Conservation (phyloP, 2,329 filamentous ascomycete genomes). For the Aureobasidium melanogenum region DNA sequence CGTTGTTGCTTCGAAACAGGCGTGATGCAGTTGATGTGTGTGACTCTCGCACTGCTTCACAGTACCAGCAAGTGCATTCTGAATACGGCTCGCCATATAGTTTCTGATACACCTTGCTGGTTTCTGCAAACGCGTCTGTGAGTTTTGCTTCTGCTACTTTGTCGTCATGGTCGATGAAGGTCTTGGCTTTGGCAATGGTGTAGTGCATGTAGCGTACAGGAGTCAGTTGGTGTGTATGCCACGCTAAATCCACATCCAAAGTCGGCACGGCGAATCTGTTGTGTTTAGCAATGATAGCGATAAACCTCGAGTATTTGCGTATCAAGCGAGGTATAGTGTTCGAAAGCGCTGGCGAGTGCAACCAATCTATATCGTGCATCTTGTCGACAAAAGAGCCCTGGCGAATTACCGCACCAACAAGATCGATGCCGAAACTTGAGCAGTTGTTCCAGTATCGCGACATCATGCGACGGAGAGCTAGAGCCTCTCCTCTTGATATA, state of each 20-base stretch:
- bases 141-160: slow-evolving; percentile 65
- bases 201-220: slow-evolving; percentile 55
- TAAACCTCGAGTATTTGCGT: slow-evolving; percentile 56
- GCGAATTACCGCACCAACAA: slow-evolving; percentile 55
- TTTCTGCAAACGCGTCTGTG: slow-evolving; percentile 61
- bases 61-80: slow-evolving; percentile 78
- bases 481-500: slow-evolving; percentile 16
- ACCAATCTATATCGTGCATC: slow-evolving; percentile 70
- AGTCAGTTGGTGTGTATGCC: slow-evolving; percentile 72
- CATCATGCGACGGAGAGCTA: slow-evolving; percentile 59
- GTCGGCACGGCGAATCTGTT: slow-evolving; percentile 55
- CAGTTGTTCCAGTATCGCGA: slow-evolving; percentile 60
- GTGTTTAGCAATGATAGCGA: slow-evolving; percentile 48
- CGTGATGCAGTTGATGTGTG: slow-evolving; percentile 42
- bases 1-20: slow-evolving; percentile 37
- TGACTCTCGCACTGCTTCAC: slow-evolving; percentile 58
- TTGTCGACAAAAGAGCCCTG: slow-evolving; percentile 61
- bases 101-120: slow-evolving; percentile 59
- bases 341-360: slow-evolving; percentile 58
- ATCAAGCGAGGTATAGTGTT: slow-evolving; percentile 58
- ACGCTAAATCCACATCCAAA: slow-evolving; percentile 64
- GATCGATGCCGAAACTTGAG: slow-evolving; percentile 56
- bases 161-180: slow-evolving; percentile 75
- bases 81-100: slow-evolving; percentile 59
- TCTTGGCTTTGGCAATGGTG: slow-evolving; percentile 39